Evolutionary conservation across 2,329 filamentous ascomycete genomes (phyloP), one percentile per base, ranked within the genome.

Genomic region (Exophiala bonariae): DNA sequence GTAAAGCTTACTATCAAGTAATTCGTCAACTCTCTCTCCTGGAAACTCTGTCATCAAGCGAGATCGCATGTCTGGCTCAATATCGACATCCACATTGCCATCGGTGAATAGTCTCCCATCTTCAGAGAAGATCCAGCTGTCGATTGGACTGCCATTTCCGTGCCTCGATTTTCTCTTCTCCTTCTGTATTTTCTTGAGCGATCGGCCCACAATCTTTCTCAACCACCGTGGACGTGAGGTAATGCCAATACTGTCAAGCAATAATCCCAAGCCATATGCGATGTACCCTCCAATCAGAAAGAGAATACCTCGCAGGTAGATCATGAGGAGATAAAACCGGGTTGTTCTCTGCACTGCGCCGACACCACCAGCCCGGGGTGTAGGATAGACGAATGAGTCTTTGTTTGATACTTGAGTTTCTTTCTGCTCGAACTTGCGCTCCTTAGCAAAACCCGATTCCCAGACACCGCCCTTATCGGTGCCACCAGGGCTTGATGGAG

Each of bases 321-420:
- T 53, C 82, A 76, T 10, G 77, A 89, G 70, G 87, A 83, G 49
- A 85, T 76, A 87, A 45, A 88, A 91, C 51, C 91, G 79, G 3
- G 85, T 85, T 58, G 86, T 87, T 44, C 89, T 78, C 62, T 93
- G 89, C 11, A 86, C 77, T 5, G 89, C 82, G 3, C 90, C 91
- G 13, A 95, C 83, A 0, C 89, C 89, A 39, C 83, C 80, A 38
- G 60, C 59, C 45, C 62, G 60, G 26, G 59, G 64, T 55, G 63
- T 61, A 41, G 65, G 63, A 38, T 68, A 68, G 17, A 67, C 55
- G 16, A 65, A 61, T 59, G 60, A 49, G 31, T 55, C 45, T 28
- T 54, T 56, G 11, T 44, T 44, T 36, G 52, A 49, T n/a, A 51
- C 36, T 38, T 59, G 57, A 14, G 52, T 48, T n/a, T 57, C 54